These are phyloP conservation scores for Polyporus tsugae DNA, from an alignment of 1,284 basidiomycete species.

Conservation along the genomic window DNA sequence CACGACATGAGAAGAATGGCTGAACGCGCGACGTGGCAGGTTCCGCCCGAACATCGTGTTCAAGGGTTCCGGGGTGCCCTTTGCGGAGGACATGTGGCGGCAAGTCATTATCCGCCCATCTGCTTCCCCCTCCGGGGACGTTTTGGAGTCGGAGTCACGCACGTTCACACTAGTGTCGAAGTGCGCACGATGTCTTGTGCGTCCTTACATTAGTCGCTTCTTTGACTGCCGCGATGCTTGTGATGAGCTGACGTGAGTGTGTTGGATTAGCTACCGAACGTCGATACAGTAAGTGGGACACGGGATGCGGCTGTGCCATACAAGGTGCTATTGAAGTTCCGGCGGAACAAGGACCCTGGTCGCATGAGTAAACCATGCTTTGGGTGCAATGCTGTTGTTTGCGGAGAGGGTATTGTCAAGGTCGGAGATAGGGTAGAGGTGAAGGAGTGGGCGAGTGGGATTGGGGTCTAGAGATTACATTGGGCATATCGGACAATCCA, in stretches of 20 bases:
- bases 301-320: conserved; percentile 78
- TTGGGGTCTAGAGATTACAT: conserved; percentile 21
- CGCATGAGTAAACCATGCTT: conserved; percentile 63
- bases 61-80: conserved; percentile 58
- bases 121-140: conserved; percentile 29
- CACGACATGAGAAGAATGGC: too few relatives aligned
- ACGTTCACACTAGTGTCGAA: conserved; percentile 67
- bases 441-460: conserved; percentile 45
- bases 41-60: conserved; percentile 80
- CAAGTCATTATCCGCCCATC: conserved; percentile 56
- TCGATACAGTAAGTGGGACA: conserved; percentile 67
- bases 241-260: neutral
- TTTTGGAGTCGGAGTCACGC: conserved; percentile 39
- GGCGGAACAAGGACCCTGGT: conserved; percentile 59
- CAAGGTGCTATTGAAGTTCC: conserved; percentile 76
- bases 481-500: neutral
- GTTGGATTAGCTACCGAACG: conserved; percentile 68
- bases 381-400: conserved; percentile 66
- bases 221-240: conserved; percentile 6
- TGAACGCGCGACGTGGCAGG: conserved; percentile 43
- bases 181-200: conserved; percentile 75
- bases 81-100: conserved; percentile 63
- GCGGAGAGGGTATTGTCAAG: conserved; percentile 54
- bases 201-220: conserved; percentile 36
- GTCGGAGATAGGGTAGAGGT: conserved; percentile 68